These are phyloP conservation scores for Fusarium piperis DNA, from an alignment of 2,329 filamentous ascomycete species.

Conservation along the genomic window DNA sequence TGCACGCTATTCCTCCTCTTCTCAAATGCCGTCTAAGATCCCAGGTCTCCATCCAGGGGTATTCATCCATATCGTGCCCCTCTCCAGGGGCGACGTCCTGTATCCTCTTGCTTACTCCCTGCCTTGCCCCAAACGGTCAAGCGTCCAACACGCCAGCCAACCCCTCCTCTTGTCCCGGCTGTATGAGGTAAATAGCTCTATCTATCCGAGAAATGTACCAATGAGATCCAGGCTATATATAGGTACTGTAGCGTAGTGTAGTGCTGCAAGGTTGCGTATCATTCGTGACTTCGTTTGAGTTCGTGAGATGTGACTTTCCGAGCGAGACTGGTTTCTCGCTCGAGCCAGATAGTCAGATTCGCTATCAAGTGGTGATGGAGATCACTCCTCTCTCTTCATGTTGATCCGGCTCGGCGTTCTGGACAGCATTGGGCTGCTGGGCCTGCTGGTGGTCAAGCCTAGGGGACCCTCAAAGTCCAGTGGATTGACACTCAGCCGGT, in stretches of 20 bases:
- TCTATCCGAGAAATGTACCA: conserved; percentile 35
- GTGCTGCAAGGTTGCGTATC: conserved; percentile 18
- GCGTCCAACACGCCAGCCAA: neutral
- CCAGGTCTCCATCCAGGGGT: conserved; percentile 15
- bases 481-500: conserved; percentile 52
- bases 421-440: conserved; percentile 56
- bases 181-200: conserved; percentile 9
- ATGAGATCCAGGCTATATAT: conserved; percentile 34
- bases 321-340: conserved; percentile 19
- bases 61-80: conserved; percentile 13
- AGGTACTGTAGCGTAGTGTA: neutral
- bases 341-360: conserved; percentile 1
- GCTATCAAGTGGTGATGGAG: neutral
- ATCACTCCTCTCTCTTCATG: conserved; percentile 51
- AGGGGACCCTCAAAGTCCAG: conserved; percentile 49
- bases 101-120: conserved; percentile 7
- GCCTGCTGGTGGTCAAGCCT: conserved; percentile 58
- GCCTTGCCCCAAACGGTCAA: neutral
- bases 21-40: conserved; percentile 18
- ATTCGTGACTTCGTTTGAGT: conserved; percentile 33
- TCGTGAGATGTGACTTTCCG: conserved; percentile 27
- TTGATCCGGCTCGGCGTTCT: conserved; percentile 51
- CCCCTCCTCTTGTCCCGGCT: conserved; percentile 11
- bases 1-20: neutral
- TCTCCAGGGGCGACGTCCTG: conserved; percentile 6